Evolutionary conservation across 2,329 filamentous ascomycete genomes (phyloP), one percentile per base, ranked within the genome.

Genomic region (Fusarium protoensiforme): DNA sequence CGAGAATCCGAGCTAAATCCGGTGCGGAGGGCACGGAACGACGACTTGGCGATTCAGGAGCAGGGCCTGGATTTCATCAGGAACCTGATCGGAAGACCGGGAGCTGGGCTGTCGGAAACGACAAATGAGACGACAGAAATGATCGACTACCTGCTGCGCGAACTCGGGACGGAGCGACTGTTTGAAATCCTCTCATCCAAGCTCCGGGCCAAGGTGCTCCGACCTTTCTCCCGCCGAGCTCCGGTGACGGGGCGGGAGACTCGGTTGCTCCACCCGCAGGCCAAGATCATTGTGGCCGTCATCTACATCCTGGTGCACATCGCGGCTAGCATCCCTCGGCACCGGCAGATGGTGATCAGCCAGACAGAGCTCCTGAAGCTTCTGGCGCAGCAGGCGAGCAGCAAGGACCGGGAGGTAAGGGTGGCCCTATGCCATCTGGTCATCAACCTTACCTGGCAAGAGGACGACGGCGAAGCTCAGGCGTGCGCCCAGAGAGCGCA

Each of bases 21-120:
- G 24, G 86, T 87, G 27, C 88, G 91, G 33, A 92, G 92, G 78
- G 90, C 92, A 20, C 89, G 92, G 61, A 91, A 91, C 73, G 93
- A 98, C 73, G 94, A 97, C 73, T 87, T 95, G 39, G 92, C 92
- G 3, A 93, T 98, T 31, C 96, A 98, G 82, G 94, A 98, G 80
- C 95, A 98, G 82, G 94, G 92, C 0, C 89, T 98, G 20, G 93
- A 97, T 76, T 92, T 98, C 75, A 90, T 99, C 71, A 90, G 96
- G 63, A 99, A 99, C 81, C 86, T 98, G 35, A 93, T 98, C 74
- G 93, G 92, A 65, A 90, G 92, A 58, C 80, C 83, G 9, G 81
- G 82, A 16, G 68, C 85, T 81, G 75, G 90, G 81, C 74, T 87
- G 83, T 74, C 86, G 81, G 83, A 89, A 18, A 82, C 83, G 16